phyloP scores from a whole-genome alignment of 495 filamentous ascomycete species.

The Neurospora pannonica region DNA sequence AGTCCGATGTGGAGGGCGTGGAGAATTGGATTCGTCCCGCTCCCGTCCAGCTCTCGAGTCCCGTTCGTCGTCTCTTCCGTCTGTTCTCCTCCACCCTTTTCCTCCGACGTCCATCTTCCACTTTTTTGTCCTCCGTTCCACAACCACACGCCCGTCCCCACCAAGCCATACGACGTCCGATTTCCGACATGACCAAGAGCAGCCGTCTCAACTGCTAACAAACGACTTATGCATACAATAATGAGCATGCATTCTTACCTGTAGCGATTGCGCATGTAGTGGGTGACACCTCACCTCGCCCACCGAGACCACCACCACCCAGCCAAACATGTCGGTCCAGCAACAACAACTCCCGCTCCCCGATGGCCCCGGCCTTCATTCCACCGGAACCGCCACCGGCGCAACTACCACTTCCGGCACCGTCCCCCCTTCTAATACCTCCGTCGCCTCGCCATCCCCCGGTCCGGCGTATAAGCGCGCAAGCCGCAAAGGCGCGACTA shows the following conservation, averaged over 20 bases:
- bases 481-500: conserved; percentile 39
- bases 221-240: background rate
- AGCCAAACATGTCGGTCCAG: background rate
- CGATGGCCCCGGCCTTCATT: background rate
- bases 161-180: background rate
- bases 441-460: background rate
- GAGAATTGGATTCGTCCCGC: background rate
- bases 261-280: background rate
- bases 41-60: background rate
- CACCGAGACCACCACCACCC: background rate
- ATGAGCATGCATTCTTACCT: background rate
- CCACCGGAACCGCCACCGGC: background rate
- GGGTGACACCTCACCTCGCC: background rate
- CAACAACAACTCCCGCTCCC: background rate
- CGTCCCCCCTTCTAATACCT: background rate
- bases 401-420: background rate
- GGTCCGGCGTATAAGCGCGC: conserved; percentile 33
- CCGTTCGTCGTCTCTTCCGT: background rate
- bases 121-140: background rate
- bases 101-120: background rate
- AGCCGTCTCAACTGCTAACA: background rate
- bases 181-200: background rate
- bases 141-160: background rate
- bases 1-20: background rate
- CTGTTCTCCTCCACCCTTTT: background rate